Conservation (phyloP, 352 stramenopile genomes). For the Phytophthora chlamydospora region DNA sequence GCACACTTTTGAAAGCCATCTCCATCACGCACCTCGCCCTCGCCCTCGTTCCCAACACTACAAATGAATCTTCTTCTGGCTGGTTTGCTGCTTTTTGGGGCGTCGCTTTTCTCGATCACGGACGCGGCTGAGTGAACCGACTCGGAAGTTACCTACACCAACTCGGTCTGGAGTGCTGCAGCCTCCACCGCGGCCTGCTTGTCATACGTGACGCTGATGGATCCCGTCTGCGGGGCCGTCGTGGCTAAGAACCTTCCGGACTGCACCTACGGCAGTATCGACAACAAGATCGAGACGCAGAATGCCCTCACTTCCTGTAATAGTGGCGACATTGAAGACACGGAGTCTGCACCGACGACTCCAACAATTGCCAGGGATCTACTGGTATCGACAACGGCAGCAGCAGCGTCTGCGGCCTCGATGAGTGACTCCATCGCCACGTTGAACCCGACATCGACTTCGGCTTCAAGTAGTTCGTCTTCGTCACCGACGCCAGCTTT, state of each 20-base stretch:
- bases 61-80: background rate
- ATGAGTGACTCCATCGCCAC: too few species aligned
- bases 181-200: slow-evolving; percentile 22
- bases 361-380: too few species aligned
- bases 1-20: slow-evolving; percentile 19
- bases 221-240: slow-evolving; percentile 22
- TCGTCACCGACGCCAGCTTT: slow-evolving; percentile 14
- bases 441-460: slow-evolving; percentile 3
- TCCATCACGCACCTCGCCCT: too few species aligned
- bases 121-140: slow-evolving; percentile 27
- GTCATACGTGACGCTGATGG: slow-evolving; percentile 21
- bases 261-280: slow-evolving; percentile 33
- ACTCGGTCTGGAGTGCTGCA: slow-evolving; percentile 23
- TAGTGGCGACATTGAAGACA: slow-evolving; percentile 1
- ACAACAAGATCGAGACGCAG: slow-evolving; percentile 36
- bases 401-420: too few species aligned
- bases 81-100: background rate
- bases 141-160: slow-evolving; percentile 11
- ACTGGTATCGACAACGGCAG: too few species aligned
- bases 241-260: slow-evolving; percentile 28
- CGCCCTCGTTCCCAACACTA: background rate
- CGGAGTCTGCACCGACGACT: slow-evolving; percentile 9
- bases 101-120: background rate
- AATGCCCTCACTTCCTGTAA: slow-evolving; percentile 28
- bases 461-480: slow-evolving; percentile 5